Evolutionary conservation across 768 basidiomycete species (phyloP).

Genomic region (Mycena filopes): DNA sequence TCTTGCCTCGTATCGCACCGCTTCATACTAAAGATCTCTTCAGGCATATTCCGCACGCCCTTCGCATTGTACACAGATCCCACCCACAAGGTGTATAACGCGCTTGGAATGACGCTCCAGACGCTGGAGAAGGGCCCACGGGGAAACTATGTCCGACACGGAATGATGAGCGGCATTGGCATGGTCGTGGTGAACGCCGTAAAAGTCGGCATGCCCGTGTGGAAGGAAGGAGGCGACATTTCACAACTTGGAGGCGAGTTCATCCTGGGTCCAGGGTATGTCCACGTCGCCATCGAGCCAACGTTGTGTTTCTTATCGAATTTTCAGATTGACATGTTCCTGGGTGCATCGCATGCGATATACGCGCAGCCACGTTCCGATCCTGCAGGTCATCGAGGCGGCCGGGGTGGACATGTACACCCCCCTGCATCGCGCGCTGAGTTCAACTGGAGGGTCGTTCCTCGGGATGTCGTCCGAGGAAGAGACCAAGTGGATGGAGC

Average conservation of each 20-base stretch:
- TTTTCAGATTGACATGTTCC: constrained; percentile 55
- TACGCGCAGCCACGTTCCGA: constrained; percentile 66
- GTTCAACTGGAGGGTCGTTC: constrained; percentile 25
- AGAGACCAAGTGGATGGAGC: constrained; percentile 32
- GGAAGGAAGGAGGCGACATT: constrained; percentile 67
- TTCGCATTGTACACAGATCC: constrained; percentile 77
- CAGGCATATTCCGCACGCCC: constrained; percentile 70
- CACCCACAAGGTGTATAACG: constrained; percentile 61
- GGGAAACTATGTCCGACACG: constrained; percentile 64
- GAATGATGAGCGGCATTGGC: constrained; percentile 60
- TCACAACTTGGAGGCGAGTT: constrained; percentile 81
- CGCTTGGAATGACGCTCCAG: constrained; percentile 64
- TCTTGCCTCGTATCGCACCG: neutral
- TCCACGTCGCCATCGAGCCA: neutral
- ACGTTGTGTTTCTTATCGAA: constrained; percentile 11
- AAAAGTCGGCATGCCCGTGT: constrained; percentile 68
- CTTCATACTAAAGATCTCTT: neutral
- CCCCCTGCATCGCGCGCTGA: constrained; percentile 15
- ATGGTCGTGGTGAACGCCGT: constrained; percentile 66
- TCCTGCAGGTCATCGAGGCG: constrained; percentile 60
- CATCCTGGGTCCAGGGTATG: constrained; percentile 71
- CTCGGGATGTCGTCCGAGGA: constrained; percentile 27
- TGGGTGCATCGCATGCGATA: constrained; percentile 76
- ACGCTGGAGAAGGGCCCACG: constrained; percentile 45
- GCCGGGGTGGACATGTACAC: constrained; percentile 54